These are phyloP conservation scores for Penicillium sp. DNA, from an alignment of 2,329 filamentous ascomycete genomes.

Conservation along the genomic window DNA sequence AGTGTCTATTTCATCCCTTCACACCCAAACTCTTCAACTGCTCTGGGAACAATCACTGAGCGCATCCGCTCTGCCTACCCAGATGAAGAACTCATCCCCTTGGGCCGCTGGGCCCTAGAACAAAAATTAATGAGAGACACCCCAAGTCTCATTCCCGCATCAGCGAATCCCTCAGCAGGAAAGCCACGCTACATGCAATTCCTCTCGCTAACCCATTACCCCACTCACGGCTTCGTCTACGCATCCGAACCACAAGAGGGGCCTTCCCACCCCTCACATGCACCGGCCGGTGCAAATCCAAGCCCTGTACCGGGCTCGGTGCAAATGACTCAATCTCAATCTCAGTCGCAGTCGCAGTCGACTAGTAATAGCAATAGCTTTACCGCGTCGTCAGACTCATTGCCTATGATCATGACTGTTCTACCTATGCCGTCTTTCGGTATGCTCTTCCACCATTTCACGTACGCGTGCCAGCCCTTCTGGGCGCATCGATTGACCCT, in stretches of 20 bases:
- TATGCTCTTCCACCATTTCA: constrained; percentile 43
- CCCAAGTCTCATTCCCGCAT: constrained; percentile 39
- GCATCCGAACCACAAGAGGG: constrained; percentile 33
- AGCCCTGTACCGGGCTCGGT: not conserved
- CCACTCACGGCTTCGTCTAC: constrained; percentile 43
- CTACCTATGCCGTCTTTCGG: constrained; percentile 35
- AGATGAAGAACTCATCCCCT: constrained; percentile 35
- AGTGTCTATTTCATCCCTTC: constrained; percentile 48
- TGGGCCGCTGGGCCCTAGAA: constrained; percentile 43
- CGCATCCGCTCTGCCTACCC: constrained; percentile 39
- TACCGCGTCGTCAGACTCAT: not conserved
- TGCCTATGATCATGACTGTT: constrained; percentile 41
- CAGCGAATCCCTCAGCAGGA: constrained; percentile 28
- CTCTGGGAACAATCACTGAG: constrained; percentile 36
- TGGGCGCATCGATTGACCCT: constrained; percentile 45
- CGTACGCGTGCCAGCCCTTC: constrained; percentile 43
- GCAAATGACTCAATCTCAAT: not conserved
- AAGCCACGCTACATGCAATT: constrained; percentile 45
- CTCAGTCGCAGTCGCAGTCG: not conserved
- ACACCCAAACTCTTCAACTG: constrained; percentile 41
- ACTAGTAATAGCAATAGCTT: not conserved
- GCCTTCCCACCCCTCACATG: constrained; percentile 11
- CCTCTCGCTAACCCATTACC: constrained; percentile 42
- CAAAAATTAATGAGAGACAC: constrained; percentile 47
- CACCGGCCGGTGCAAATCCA: not conserved